Evolutionary conservation across 352 stramenopile species (phyloP), one percentile per base, ranked within the genome.

Genomic region (Globisporangium mamillatum): DNA sequence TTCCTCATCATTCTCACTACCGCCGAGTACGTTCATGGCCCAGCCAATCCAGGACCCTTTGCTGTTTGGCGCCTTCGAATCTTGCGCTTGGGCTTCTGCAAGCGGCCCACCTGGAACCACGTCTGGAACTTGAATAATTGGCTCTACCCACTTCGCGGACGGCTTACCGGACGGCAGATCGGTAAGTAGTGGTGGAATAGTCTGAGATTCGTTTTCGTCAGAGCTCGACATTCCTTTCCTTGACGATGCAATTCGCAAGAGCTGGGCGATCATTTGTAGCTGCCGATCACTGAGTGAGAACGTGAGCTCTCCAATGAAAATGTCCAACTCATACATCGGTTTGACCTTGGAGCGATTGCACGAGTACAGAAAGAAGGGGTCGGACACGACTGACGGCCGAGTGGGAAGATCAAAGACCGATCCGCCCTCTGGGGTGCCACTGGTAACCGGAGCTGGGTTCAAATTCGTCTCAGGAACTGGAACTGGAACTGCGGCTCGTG

Each of bases 261-360:
- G 73, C 64, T 94, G 74, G 9, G 83, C 75, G n/a, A 95, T 71
- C 88, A 95, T 95, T 10, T 83, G 59, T 55, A 96, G 71, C 66
- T 96, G 88, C 41, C 88, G 76, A 72, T 96, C 81, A 61, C 88
- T 96, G 32, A 94, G 61, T 3, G 88, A 94, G 38, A 96, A 93
- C 29, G 80, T 64, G 14, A 96, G 64, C 27, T 94, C 81, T 4
- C 74, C 71, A 16, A 96, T 74, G 62, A 90, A 93, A 29, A 90
- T 36, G 57, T 94, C 87, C 34, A 93, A 62, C 59, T 94, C 86
- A 53, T 89, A 73, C 72, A 84, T 86, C 22, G 78, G 75, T 1
- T 61, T 68, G 44, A 90, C 53, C 27, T 66, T 73, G 18, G 72
- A 67, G 9, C 82, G 78, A 9, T 74, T 78, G 64, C 75, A 84